Base-by-base conservation (phyloP, 2,329 filamentous ascomycete genomes). In the Verticillium zaregamsianum region DNA sequence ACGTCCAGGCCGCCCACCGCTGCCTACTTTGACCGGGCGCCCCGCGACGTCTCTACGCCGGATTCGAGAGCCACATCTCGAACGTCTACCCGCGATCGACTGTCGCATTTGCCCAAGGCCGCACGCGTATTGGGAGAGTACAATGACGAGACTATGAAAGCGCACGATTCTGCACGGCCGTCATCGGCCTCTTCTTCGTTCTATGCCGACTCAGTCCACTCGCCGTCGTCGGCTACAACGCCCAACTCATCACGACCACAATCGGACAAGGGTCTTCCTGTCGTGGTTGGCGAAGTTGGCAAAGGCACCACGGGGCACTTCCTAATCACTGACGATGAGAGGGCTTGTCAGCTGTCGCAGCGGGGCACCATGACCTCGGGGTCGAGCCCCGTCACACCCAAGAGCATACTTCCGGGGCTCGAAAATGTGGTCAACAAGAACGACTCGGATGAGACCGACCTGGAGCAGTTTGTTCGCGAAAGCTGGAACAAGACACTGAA, bases 221-320 rank as follows among this genome's bases (percentile, higher is more conserved):
- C 76, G 6, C 61, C 71, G 0, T 75, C 75, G 1, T 66, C 66
- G 8, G 68, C 72, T 20, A 76, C 75, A 60, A 79, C 77, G 5
- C 77, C 77, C 0, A 71, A 76, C 59, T 76, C 74, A 0, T 78
- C 77, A 1, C 72, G 76, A 14, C 75, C 77, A 0, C 73, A 78
- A 57, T 80, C 77, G 1, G 76, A 77, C 59, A 74, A 72, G 64
- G 72, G 70, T 1, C 62, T 73, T 20, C 67, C 70, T 0, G 67
- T 58, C 15, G 32, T 59, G 25, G 61, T 62, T 9, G 63, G 57
- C 25, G 64, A 66, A 37, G 20, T 66, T 6, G 59, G 63, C n/a
- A 61, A 59, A 14, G 61, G 59, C 9, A 59, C 62, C 20, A 58
- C 49, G 20, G 66, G 64, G 33, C 49, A 61, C 8, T 35, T 65